Percentiles rank a stretch among this genome's conserved stretches.
Evolutionary conservation across 148 eudicot genomes (phyloP).

Genomic region (Amaranthus palmeri): DNA sequence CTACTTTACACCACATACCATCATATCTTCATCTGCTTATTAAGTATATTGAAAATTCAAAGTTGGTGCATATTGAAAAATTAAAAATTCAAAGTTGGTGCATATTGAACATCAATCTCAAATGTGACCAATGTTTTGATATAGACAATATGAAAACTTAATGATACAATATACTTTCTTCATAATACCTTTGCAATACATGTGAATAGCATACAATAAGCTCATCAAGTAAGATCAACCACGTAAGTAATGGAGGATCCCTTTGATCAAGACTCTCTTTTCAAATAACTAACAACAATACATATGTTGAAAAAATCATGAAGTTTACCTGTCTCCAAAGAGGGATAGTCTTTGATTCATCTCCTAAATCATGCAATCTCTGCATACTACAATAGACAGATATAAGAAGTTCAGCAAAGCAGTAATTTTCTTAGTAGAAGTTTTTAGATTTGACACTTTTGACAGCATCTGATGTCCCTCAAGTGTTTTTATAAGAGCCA

Average conservation of each 20-base stretch:
- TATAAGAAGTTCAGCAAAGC: constrained; percentile 17
- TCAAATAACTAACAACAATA: background rate
- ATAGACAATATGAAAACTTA: background rate
- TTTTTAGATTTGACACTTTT: background rate
- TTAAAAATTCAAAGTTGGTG: background rate
- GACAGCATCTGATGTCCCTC: background rate
- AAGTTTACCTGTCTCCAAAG: constrained; percentile 91
- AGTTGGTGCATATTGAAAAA: no score
- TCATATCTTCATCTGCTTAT: no score
- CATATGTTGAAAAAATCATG: no score
- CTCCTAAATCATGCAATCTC: constrained; percentile 70
- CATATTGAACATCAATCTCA: background rate
- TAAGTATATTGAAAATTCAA: no score
- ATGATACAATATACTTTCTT: background rate
- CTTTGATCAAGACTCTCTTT: background rate
- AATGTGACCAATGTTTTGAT: background rate
- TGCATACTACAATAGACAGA: constrained; percentile 57
- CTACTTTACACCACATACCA: no score
- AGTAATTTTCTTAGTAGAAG: background rate
- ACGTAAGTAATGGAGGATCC: background rate
- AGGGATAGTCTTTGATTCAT: constrained; percentile 84
- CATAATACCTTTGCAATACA: background rate
- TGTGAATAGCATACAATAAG: background rate
- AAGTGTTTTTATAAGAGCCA: background rate
- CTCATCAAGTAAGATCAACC: background rate